Evolutionary conservation across 352 stramenopile species (phyloP), one percentile per base, ranked within the genome.

Genomic region (Phytophthora sp.): DNA sequence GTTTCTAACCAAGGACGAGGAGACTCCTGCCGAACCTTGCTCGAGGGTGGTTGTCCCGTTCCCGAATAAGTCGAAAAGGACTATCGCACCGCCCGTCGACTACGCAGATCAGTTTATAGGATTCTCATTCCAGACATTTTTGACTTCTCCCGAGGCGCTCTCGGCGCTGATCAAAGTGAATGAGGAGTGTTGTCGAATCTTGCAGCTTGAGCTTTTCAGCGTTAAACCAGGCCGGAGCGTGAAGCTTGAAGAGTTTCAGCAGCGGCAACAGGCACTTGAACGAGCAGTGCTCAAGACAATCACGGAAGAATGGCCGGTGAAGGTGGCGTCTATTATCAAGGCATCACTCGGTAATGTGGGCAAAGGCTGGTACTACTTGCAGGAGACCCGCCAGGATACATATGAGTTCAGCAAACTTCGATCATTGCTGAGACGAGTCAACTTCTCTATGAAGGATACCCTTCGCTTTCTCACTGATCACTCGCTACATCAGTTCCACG

Each of bases 391-490:
- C 0, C 85, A 92, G 64, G 87, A 95, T 56, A 94, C 86, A 30
- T 95, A 95, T 67, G 86, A 95, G 56, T 94, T 94, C 66, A 94
- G 85, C 51, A 95, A 95, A 39, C 66, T 95, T 2, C 77, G 86
- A 1, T 89, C 84, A 5, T 58, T 95, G 2, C 62, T 95, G 1
- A 76, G 81, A 1, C 77, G 87, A 15, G 70, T 95, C 45, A 94
- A 94, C 45, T 89, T 93, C 10, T 77, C 71, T 0, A 95, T 95
- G 87, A 92, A 93, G 30, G 84, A 94, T 55, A 91, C 85, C 3
- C 67, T 95, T 11, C 82, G 86, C 3, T 91, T 70, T 50, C 73
- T 95, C 7, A 93, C 75, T 0, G 70, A 88, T 35, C 76, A 91
- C 43, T 96, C 87, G 5, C 54, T 96, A 20, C 70, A 86, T 42